These are phyloP conservation scores for Xanthoparmelia taractica DNA, from an alignment of 495 filamentous ascomycete species.

Conservation along the genomic window DNA sequence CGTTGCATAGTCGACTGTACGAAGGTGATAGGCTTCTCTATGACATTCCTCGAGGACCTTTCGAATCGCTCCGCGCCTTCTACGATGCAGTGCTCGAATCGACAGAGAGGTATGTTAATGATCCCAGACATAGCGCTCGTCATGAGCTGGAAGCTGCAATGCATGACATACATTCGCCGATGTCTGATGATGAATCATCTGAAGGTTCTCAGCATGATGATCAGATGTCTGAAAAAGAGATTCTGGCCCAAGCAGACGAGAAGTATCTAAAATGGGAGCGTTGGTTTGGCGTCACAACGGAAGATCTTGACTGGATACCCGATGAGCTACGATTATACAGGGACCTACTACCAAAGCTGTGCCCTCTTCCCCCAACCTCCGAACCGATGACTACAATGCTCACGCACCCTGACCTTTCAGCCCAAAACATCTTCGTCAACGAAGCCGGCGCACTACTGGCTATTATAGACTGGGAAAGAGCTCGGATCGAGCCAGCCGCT, in stretches of 20 bases:
- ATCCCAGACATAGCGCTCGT: background rate
- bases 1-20: background rate
- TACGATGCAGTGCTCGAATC: background rate
- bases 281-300: background rate
- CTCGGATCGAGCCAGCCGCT: background rate
- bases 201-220: background rate
- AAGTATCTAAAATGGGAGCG: background rate
- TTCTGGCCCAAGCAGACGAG: background rate
- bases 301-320: background rate
- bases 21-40: background rate
- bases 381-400: conserved; percentile 30
- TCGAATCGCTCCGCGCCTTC: background rate
- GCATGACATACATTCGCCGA: background rate
- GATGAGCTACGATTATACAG: conserved; percentile 1
- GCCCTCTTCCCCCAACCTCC: background rate
- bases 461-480: conserved; percentile 45
- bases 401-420: conserved; percentile 41
- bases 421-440: conserved; percentile 46
- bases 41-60: conserved; percentile 3
- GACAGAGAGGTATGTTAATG: background rate
- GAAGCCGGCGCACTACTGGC: conserved; percentile 36
- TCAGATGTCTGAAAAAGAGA: background rate
- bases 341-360: background rate
- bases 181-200: background rate
- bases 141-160: background rate